phyloP scores from a whole-genome alignment of 257 asterid genomes.

The Verbascum thapsus region DNA sequence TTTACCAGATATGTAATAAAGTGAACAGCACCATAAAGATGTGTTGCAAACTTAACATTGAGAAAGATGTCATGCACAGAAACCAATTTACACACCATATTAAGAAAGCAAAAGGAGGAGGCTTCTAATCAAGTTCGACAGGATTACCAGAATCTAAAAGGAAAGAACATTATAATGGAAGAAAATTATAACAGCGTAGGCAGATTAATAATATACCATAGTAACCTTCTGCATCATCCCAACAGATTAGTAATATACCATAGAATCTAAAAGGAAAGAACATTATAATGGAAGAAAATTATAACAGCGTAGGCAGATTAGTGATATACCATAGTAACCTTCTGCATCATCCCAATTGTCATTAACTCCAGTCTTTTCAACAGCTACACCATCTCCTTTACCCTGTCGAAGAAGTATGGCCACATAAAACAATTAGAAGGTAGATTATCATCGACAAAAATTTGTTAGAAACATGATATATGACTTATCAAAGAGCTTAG shows the following conservation, averaged over 20 bases:
- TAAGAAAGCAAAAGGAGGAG: too few species aligned
- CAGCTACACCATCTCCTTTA: conserved; percentile 68
- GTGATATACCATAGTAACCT: conserved; percentile 77
- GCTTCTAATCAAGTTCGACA: too few species aligned
- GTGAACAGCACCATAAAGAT: conserved; percentile 9
- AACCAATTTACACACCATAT: conserved; percentile 6
- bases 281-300: neutral
- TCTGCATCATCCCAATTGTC: conserved; percentile 99
- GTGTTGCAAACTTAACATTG: neutral
- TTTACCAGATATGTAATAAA: neutral
- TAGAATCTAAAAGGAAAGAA: conserved; percentile 12
- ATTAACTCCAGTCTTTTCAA: conserved; percentile 75
- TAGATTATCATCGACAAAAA: neutral
- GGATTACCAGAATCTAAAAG: neutral
- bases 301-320: conserved; percentile 12
- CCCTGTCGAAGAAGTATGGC: conserved; percentile 52
- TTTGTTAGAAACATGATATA: too few species aligned
- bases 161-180: conserved; percentile 5
- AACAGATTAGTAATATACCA: too few species aligned
- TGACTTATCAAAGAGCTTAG: neutral
- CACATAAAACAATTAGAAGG: conserved; percentile 7
- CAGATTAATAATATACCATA: conserved; percentile 53
- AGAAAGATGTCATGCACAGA: neutral
- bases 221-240: conserved; percentile 98
- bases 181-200: too few species aligned